A percentile compares a stretch with the other conserved stretches of the same genome.
Conservation (phyloP, 352 stramenopile genomes). For the Pythium aquatile region DNA sequence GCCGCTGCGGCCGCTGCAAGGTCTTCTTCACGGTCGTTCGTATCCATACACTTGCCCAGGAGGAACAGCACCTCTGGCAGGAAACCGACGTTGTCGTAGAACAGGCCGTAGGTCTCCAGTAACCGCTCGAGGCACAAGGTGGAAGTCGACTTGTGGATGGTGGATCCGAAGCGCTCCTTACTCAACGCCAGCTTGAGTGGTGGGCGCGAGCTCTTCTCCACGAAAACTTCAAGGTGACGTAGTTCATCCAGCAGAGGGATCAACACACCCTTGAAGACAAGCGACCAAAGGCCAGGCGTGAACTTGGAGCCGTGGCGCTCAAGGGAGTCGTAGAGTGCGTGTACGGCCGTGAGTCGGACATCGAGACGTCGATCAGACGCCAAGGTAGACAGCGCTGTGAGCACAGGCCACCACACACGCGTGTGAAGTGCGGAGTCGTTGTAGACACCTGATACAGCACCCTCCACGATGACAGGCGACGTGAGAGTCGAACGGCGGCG, state of each 20-base stretch:
- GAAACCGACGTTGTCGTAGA: constrained; percentile 78
- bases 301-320: constrained; percentile 72
- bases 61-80: constrained; percentile 76
- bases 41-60: constrained; percentile 77
- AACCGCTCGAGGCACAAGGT: constrained; percentile 68
- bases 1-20: constrained; percentile 56
- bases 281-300: constrained; percentile 67
- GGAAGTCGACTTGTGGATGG: constrained; percentile 42
- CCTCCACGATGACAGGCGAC: background rate
- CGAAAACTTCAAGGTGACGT: constrained; percentile 59
- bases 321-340: constrained; percentile 75
- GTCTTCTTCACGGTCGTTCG: constrained; percentile 63
- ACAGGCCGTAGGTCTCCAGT: constrained; percentile 72
- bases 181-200: constrained; percentile 43
- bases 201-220: constrained; percentile 42
- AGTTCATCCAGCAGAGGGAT: constrained; percentile 83
- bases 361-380: constrained; percentile 89
- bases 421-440: constrained; percentile 73
- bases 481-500: constrained; percentile 37
- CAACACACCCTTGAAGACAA: constrained; percentile 86
- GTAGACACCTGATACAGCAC: constrained; percentile 33
- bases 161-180: constrained; percentile 25
- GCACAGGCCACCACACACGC: constrained; percentile 93
- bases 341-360: constrained; percentile 77
- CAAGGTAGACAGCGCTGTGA: constrained; percentile 95